Evolutionary conservation across 305 asterid genomes (phyloP), one percentile per base, ranked within the genome.

Genomic region (Solanum hybrid): DNA sequence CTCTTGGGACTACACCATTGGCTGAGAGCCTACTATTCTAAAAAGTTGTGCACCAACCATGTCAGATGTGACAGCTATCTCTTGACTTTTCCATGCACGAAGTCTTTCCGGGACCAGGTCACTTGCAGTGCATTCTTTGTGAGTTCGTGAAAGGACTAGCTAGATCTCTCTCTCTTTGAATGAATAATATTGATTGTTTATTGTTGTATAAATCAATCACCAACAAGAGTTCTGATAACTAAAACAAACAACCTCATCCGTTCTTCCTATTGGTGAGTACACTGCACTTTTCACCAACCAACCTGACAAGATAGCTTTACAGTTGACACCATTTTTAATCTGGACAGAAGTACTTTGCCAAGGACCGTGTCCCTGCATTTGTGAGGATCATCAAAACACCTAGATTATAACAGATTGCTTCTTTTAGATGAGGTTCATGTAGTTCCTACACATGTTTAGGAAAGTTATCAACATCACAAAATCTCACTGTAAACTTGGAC

Each of bases 401-500:
- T 60, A 60, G 12, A 60, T 0, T 22, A 60, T 60, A 60, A 60
- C 5, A 60, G 81, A 8, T 80, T 88, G 38, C 87, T 88, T 34
- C 81, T 80, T 19, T 34, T 88, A 45, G 88, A 88, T 66, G 73
- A 88, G 34, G 88, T 88, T 24, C 88, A 88, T 19, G 72, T 88
- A 24, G 90, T 88, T 79, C 88, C 90, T 13, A 87, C 90, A 4
- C 31, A 80, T 88, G 88, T 88, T 88, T 64, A 75, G 90, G 22
- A 88, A 80, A 12, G 88, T 88, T 29, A 88, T 88, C n/a, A 64
- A 42, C 66, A 17, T 80, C 32, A 88, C 72, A 26, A 80, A 88
- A 66, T 78, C 90, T 36, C 90, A 80, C n/a, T 88, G 81, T 66
- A 88, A 88, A 69, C 82, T 88, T 88, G 88, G 90, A 29, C 88